These are phyloP conservation scores for Cercospora sesami DNA, from an alignment of 2,329 filamentous ascomycete species.

Conservation along the genomic window DNA sequence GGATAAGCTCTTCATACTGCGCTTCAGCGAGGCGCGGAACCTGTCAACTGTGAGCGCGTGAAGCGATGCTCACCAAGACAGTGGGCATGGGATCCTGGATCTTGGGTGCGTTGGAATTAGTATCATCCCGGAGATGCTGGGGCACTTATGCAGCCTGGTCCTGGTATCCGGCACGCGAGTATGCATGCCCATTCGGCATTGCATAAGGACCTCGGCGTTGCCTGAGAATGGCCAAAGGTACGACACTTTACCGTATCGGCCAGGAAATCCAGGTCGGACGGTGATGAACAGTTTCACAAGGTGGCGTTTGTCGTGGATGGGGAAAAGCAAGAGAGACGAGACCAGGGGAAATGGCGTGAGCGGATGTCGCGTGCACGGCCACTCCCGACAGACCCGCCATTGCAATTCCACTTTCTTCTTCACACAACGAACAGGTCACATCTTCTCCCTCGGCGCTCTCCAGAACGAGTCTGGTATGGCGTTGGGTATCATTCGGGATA, in stretches of 20 bases:
- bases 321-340: neutral
- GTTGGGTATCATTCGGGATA: neutral
- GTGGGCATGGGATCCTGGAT: neutral
- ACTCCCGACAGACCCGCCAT: neutral
- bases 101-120: neutral
- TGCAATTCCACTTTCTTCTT: neutral
- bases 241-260: too few relatives aligned
- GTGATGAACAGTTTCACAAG: neutral
- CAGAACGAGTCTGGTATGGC: neutral
- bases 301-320: neutral
- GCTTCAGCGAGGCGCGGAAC: neutral
- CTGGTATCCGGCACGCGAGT: neutral
- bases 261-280: neutral
- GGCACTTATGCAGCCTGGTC: neutral
- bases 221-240: too few relatives aligned
- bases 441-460: neutral
- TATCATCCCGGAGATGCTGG: neutral
- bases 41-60: neutral
- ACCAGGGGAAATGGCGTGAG: neutral
- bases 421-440: neutral
- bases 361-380: neutral
- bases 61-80: neutral
- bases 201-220: neutral
- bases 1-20: neutral
- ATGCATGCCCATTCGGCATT: neutral